phyloP scores from a whole-genome alignment of 306 rosid species.

The Acacia confusa region DNA sequence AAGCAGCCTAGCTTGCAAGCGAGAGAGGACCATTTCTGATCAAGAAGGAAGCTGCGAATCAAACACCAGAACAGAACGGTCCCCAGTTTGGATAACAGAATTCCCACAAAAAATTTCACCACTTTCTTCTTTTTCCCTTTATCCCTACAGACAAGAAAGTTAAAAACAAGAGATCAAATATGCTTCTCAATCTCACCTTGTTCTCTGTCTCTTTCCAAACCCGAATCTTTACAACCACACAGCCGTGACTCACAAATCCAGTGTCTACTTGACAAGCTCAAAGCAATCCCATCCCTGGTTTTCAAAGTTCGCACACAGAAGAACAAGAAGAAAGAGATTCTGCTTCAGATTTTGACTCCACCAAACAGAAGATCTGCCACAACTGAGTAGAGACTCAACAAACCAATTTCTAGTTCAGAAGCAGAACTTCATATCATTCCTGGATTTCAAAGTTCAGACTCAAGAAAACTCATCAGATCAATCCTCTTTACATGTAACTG shows the following conservation, averaged over 20 bases:
- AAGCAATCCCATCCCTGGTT: not conserved
- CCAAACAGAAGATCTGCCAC: not conserved
- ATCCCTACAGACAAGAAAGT: slow-evolving; percentile 25
- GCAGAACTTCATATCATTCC: not conserved
- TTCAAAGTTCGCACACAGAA: not conserved
- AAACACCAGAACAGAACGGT: slow-evolving; percentile 40
- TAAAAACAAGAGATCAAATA: not conserved
- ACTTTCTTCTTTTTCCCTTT: slow-evolving; percentile 31
- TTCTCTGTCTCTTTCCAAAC: slow-evolving; percentile 45
- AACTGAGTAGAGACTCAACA: slow-evolving; percentile 21
- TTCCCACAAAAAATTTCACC: slow-evolving; percentile 22
- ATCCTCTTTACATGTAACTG: not conserved
- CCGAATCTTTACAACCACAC: slow-evolving; percentile 44
- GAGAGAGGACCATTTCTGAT: slow-evolving; percentile 49
- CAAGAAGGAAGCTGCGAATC: slow-evolving; percentile 43
- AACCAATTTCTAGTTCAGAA: not conserved
- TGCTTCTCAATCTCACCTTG: slow-evolving; percentile 29
- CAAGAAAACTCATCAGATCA: not conserved
- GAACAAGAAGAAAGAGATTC: not conserved
- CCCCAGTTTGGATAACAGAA: slow-evolving; percentile 49
- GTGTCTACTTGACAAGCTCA: not conserved
- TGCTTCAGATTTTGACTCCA: not conserved
- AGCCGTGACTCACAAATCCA: slow-evolving; percentile 22
- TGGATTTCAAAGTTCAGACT: not conserved
- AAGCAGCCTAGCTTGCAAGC: not conserved